Evolutionary conservation across 2,329 filamentous ascomycete species (phyloP).

Genomic region (Botrytis galanthina): DNA sequence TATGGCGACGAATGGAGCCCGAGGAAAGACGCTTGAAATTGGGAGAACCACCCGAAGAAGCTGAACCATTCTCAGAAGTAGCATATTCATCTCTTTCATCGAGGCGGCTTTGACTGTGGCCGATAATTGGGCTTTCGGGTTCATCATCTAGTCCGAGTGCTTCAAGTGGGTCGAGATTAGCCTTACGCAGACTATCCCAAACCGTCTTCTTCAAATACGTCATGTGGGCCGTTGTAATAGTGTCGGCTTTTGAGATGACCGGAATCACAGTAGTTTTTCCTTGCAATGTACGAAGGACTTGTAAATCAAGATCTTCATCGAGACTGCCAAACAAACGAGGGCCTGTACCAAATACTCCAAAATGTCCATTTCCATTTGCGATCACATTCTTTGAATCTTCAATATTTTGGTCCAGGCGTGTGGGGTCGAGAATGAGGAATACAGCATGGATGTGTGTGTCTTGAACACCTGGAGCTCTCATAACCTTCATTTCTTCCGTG

Average conservation of each 20-base stretch:
- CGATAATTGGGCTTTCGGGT: constrained; percentile 49
- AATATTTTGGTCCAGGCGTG: constrained; percentile 80
- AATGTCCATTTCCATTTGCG: constrained; percentile 49
- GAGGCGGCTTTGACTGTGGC: constrained; percentile 47
- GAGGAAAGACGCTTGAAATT: constrained; percentile 37
- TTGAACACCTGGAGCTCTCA: constrained; percentile 85
- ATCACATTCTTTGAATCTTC: constrained; percentile 55
- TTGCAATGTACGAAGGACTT: constrained; percentile 82
- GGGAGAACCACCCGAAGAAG: constrained; percentile 26
- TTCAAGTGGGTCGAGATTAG: constrained; percentile 84
- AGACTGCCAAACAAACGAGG: constrained; percentile 62
- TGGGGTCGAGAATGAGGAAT: constrained; percentile 87
- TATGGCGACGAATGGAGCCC: constrained; percentile 37
- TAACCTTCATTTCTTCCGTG: constrained; percentile 94
- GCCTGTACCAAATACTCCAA: constrained; percentile 46
- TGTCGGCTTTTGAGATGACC: constrained; percentile 94
- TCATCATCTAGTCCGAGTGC: constrained; percentile 80
- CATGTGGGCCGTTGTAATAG: constrained; percentile 95
- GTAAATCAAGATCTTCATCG: constrained; percentile 86
- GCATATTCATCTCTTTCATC: constrained; percentile 55
- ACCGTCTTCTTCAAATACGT: constrained; percentile 84
- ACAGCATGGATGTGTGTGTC: constrained; percentile 98
- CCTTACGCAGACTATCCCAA: constrained; percentile 81
- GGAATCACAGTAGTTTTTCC: constrained; percentile 95
- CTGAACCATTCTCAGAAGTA: constrained; percentile 36